These are phyloP conservation scores for Polychytrium aggregatum DNA, from an alignment of 192 early-diverging fungal species.

Conservation along the genomic window DNA sequence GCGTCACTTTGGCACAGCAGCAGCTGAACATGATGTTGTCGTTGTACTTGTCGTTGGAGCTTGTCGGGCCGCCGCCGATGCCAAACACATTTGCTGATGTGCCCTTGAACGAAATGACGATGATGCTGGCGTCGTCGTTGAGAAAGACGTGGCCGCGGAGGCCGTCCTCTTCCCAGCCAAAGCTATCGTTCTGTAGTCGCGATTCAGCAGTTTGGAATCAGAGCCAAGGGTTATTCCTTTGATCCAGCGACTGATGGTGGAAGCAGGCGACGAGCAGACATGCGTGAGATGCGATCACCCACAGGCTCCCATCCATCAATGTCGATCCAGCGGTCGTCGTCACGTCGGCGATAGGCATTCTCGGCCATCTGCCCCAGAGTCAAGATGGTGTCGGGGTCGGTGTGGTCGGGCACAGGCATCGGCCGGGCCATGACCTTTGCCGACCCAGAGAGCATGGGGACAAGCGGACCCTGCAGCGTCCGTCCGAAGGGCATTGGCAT, in stretches of 20 bases:
- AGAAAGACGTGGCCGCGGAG: slow-evolving; percentile 79
- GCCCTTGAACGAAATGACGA: slow-evolving; percentile 82
- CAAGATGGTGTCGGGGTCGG: slow-evolving; percentile 58
- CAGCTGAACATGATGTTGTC: slow-evolving; percentile 94
- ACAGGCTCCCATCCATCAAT: not conserved
- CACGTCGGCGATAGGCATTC: slow-evolving; percentile 68
- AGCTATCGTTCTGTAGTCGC: slow-evolving; percentile 6
- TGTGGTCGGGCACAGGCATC: slow-evolving; percentile 53
- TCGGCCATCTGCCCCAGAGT: slow-evolving; percentile 69
- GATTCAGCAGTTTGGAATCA: too few species aligned
- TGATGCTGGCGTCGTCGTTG: slow-evolving; percentile 43
- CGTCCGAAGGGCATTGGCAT: too few species aligned
- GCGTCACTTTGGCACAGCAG: slow-evolving; percentile 79
- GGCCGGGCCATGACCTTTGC: too few species aligned
- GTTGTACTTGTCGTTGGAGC: slow-evolving; percentile 27
- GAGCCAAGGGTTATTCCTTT: too few species aligned
- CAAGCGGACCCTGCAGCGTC: too few species aligned
- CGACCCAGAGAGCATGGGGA: too few species aligned
- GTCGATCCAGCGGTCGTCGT: slow-evolving; percentile 11
- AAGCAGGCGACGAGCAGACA: too few species aligned
- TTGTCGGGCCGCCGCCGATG: slow-evolving; percentile 21
- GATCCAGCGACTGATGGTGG: too few species aligned
- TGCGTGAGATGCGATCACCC: too few species aligned
- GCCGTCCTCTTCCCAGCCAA: slow-evolving; percentile 29
- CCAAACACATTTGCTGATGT: slow-evolving; percentile 24